A percentile compares a stretch with the other conserved stretches of the same genome.
Evolutionary conservation across 1,139 yeast genomes (phyloP).

Genomic region (Nakaseomyces bracarensis): DNA sequence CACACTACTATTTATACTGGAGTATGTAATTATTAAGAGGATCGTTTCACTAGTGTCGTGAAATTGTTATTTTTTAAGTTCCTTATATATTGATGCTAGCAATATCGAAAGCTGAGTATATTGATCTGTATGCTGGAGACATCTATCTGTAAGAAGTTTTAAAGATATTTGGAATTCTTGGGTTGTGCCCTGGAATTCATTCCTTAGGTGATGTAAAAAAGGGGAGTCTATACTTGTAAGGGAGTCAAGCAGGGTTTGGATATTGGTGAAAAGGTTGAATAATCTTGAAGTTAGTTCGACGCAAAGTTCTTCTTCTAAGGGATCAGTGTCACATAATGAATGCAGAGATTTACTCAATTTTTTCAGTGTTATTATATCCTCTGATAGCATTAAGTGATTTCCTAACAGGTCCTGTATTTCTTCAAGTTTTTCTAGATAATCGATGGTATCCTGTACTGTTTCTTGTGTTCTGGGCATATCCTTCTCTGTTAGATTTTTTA

Average conservation of each 20-base stretch:
- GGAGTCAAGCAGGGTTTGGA: constrained; percentile 15
- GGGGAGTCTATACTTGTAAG: constrained; percentile 23
- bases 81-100: constrained; percentile 10
- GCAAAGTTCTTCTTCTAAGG: constrained; percentile 18
- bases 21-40: no score
- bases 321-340: constrained; percentile 23
- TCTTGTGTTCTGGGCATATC: constrained; percentile 22
- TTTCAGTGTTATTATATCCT: constrained; percentile 16
- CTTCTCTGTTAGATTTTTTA: constrained; percentile 18
- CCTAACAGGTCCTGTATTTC: constrained; percentile 16
- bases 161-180: constrained; percentile 27
- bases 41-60: no score
- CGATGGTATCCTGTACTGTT: constrained; percentile 21
- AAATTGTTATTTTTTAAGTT: constrained; percentile 2
- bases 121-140: constrained; percentile 17
- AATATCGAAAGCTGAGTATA: constrained; percentile 14
- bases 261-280: constrained; percentile 12
- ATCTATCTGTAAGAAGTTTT: constrained; percentile 23
- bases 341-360: constrained; percentile 24
- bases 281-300: constrained; percentile 19
- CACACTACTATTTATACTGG: no score
- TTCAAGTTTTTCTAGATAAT: constrained; percentile 25
- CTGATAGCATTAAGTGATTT: constrained; percentile 17
- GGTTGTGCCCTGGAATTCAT: constrained; percentile 26
- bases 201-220: constrained; percentile 22